phyloP scores from a whole-genome alignment of 2,329 filamentous ascomycete genomes.

The Acrocalymma vagum region DNA sequence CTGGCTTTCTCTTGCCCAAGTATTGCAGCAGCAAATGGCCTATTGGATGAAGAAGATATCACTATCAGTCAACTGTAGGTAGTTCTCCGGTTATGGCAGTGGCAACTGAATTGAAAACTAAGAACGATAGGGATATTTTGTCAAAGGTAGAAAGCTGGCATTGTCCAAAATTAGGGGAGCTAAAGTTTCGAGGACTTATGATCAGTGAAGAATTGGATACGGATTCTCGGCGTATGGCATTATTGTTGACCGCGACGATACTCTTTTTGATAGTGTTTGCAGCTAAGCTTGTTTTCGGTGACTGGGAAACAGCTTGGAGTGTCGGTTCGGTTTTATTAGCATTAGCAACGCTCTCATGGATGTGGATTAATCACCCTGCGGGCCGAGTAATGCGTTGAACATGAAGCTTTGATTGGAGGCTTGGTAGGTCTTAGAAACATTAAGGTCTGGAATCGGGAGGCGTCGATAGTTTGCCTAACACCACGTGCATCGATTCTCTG shows the following conservation, averaged over 20 bases:
- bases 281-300: not conserved
- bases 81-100: not conserved
- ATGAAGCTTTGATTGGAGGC: too few species aligned
- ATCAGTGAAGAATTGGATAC: not conserved
- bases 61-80: not conserved
- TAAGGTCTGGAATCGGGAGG: too few species aligned
- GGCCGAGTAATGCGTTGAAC: conserved; percentile 27
- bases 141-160: not conserved
- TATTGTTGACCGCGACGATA: not conserved
- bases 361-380: not conserved
- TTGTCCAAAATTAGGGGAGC: not conserved
- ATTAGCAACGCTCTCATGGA: not conserved
- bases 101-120: not conserved
- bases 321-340: not conserved
- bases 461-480: too few species aligned
- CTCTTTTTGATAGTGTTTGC: not conserved
- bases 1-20: not conserved
- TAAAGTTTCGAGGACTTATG: conserved; percentile 1
- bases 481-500: too few species aligned
- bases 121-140: not conserved
- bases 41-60: conserved; percentile 1
- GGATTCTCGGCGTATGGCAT: not conserved
- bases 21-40: not conserved
- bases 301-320: conserved; percentile 1
- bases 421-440: too few species aligned